A percentile compares a stretch with the other conserved stretches of the same genome.
Conservation (phyloP, 805 yeast species). For the Sugiyamaella valdiviana region DNA sequence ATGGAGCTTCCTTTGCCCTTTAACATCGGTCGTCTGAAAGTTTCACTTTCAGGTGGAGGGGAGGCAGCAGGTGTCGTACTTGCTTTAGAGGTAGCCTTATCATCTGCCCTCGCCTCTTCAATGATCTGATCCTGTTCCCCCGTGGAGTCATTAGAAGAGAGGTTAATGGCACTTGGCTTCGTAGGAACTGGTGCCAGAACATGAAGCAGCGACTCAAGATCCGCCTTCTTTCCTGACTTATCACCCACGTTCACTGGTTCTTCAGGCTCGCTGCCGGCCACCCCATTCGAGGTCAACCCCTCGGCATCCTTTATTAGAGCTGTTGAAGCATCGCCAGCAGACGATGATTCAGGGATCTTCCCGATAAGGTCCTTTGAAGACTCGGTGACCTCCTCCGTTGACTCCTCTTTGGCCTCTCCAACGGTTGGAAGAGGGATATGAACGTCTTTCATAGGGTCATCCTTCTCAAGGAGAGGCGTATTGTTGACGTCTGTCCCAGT, state of each 20-base stretch:
- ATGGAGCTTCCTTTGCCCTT: slow-evolving; percentile 9
- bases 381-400: not conserved
- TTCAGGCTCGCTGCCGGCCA: no score
- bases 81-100: not conserved
- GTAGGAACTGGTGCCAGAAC: not conserved
- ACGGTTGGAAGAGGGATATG: not conserved
- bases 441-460: slow-evolving; percentile 2
- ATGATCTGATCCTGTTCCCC: not conserved
- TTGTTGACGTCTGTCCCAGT: slow-evolving; percentile 8
- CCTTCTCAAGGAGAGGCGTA: not conserved
- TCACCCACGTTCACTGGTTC: no score
- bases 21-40: not conserved
- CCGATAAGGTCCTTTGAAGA: not conserved
- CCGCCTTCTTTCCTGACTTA: no score
- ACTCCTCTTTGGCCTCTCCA: not conserved
- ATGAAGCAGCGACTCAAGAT: no score
- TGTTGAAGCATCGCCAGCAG: no score
- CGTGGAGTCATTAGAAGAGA: not conserved
- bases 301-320: no score
- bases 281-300: no score
- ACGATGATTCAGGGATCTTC: no score
- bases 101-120: not conserved
- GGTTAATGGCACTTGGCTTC: not conserved
- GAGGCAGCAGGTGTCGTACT: not conserved
- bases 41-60: slow-evolving; percentile 1